Base-by-base conservation (phyloP, 2,329 filamentous ascomycete genomes). In the Microsporum audouinii region DNA sequence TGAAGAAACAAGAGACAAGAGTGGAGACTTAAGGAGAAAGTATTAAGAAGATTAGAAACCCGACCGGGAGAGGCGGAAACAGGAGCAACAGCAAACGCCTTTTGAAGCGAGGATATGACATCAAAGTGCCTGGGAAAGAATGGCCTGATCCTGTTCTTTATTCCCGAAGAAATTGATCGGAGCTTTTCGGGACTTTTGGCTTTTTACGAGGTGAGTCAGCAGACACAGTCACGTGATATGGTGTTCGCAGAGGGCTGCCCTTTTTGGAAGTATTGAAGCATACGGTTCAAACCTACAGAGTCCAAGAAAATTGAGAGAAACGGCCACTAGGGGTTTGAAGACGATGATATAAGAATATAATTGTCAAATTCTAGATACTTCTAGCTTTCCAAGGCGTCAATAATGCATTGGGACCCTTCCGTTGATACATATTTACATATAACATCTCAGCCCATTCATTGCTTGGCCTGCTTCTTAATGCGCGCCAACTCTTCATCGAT, bases 401-500 rank as follows among this genome's bases (percentile, higher is more conserved):
- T 23, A 23, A 23, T 23, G 17, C 17, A 23, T 23, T 23, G 17
- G 17, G 12, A 41, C 12, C 45, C 27, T 51, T 12, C 10, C 8
- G 17, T 45, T 51, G 4, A 12, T n/a, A n/a, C n/a, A n/a, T 31
- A 29, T 31, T 29, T 29, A 51, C 27, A 51, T 3, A 29, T 14
- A 14, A 29, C 45, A 29, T 7, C 27, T 12, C 7, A 23, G 12
- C 12, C 5, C 27, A 12, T 12, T 51, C 45, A 51, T 29, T 51
- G 45, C 23, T 51, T 51, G 23, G 43, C 59, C 29, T 57, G 59
- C 12, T 29, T 38, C n/a, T 61, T 60, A 29, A 63, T 65, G 36
- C 23, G 38, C 10, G 60, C 60, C 31, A 65, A 36, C 56, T 63
- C 47, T 38, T 63, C 57, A 29, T 65, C 63, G 33, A 65, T 65